A percentile compares a stretch with the other conserved stretches of the same genome.
Evolutionary conservation across 495 filamentous ascomycete species (phyloP).

Genomic region (Aspergillus bertholletiae): DNA sequence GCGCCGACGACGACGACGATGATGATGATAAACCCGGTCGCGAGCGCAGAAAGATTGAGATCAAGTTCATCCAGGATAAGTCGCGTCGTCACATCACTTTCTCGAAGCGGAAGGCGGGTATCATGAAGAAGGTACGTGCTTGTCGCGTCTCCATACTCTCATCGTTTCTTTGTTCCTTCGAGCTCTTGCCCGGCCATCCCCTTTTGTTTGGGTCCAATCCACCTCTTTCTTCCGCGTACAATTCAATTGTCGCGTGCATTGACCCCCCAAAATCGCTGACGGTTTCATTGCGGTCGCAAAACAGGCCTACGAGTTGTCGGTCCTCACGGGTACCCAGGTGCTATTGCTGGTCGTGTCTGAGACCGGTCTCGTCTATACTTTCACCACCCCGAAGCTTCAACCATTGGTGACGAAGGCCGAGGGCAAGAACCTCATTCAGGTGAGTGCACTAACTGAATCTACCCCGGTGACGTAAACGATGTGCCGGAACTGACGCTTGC

Average conservation of each 20-base stretch:
- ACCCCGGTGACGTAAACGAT: not conserved
- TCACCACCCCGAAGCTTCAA: conserved; percentile 98
- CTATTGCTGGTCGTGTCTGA: conserved; percentile 96
- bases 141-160: conserved; percentile 24
- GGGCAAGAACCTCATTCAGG: conserved; percentile 99
- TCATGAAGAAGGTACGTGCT: conserved; percentile 98
- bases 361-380: conserved; percentile 98
- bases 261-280: conserved; percentile 7
- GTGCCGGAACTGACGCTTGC: not conserved
- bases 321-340: conserved; percentile 97
- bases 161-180: conserved; percentile 3
- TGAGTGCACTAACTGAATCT: conserved; percentile 37
- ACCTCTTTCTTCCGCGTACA: not conserved
- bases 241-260: not conserved
- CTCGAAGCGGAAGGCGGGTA: conserved; percentile 99
- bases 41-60: conserved; percentile 99
- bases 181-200: conserved; percentile 2
- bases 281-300: conserved; percentile 20
- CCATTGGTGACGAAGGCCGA: conserved; percentile 98
- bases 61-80: conserved; percentile 99
- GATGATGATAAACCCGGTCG: conserved; percentile 97
- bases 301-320: conserved; percentile 95
- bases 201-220: conserved; percentile 14
- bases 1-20: conserved; percentile 93
- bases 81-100: conserved; percentile 99